Conservation (phyloP, 768 basidiomycete species). For the Tremella yokohamensis region DNA sequence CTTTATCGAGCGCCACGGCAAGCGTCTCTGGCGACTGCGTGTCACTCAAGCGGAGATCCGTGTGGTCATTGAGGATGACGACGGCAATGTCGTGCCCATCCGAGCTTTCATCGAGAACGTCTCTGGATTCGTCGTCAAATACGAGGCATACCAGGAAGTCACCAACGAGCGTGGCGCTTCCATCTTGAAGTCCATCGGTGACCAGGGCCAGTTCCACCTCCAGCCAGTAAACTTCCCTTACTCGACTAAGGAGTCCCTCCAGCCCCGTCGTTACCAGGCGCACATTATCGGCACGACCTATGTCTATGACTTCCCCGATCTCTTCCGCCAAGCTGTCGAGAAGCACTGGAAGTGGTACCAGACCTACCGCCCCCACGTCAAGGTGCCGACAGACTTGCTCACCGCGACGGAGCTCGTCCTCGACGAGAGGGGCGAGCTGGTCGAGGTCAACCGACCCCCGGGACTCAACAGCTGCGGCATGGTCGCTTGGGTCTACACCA, state of each 20-base stretch:
- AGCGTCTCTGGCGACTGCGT: slow-evolving; percentile 94
- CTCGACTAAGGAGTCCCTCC: slow-evolving; percentile 94
- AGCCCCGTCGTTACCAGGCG: slow-evolving; percentile 98
- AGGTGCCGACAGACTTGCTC: slow-evolving; percentile 71
- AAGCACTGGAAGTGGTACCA: slow-evolving; percentile 70
- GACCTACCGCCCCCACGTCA: slow-evolving; percentile 67
- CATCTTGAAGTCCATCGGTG: slow-evolving; percentile 95
- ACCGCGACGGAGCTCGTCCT: slow-evolving; percentile 85
- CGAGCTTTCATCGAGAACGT: slow-evolving; percentile 98
- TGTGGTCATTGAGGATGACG: slow-evolving; percentile 86
- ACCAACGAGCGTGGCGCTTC: slow-evolving; percentile 90
- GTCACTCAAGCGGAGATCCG: slow-evolving; percentile 98
- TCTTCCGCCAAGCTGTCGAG: slow-evolving; percentile 94
- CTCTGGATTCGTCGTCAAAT: slow-evolving; percentile 97
- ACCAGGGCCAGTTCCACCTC: slow-evolving; percentile 92
- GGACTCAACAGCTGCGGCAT: slow-evolving; percentile 95
- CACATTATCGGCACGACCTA: slow-evolving; percentile 98
- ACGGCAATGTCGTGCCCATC: slow-evolving; percentile 92
- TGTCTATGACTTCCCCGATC: slow-evolving; percentile 98
- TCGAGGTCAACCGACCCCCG: slow-evolving; percentile 84
- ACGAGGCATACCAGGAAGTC: slow-evolving; percentile 96
- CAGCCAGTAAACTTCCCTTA: slow-evolving; percentile 91
- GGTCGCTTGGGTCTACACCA: slow-evolving; percentile 95
- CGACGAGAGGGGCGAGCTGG: slow-evolving; percentile 85
- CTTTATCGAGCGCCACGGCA: slow-evolving; percentile 98